A percentile compares a stretch with the other conserved stretches of the same genome.
These are phyloP conservation scores for Fusarium sp. DNA, from an alignment of 2,329 filamentous ascomycete species.

Conservation along the genomic window DNA sequence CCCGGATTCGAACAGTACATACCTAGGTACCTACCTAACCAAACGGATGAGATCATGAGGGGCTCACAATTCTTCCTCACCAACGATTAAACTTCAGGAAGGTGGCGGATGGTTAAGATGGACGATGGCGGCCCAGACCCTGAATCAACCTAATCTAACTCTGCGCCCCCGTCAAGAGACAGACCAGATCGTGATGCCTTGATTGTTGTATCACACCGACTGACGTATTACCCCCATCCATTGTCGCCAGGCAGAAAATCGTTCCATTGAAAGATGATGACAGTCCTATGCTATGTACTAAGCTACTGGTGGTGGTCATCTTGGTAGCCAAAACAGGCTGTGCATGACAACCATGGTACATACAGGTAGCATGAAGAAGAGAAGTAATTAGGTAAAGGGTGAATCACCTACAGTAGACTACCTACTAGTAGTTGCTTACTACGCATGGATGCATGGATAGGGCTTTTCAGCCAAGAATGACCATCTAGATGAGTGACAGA, in stretches of 20 bases:
- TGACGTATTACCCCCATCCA: slow-evolving; percentile 13
- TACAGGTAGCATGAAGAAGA: neutral
- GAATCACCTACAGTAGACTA: neutral
- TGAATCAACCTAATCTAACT: slow-evolving; percentile 3
- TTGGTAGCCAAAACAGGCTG: slow-evolving; percentile 9
- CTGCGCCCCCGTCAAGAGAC: neutral
- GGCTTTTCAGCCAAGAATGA: slow-evolving; percentile 5
- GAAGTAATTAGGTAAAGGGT: slow-evolving; percentile 2
- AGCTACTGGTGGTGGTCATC: neutral
- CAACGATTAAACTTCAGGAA: slow-evolving; percentile 28
- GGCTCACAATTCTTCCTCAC: neutral
- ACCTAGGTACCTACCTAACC: too few relatives aligned
- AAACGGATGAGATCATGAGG: neutral
- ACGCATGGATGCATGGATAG: neutral
- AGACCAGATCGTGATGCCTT: slow-evolving; percentile 7
- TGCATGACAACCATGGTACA: neutral
- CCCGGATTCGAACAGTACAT: slow-evolving; percentile 5
- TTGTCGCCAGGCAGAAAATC: neutral
- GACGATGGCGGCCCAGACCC: slow-evolving; percentile 22
- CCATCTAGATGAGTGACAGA: slow-evolving; percentile 5
- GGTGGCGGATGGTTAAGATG: slow-evolving; percentile 35
- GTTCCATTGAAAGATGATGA: neutral
- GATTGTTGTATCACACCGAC: slow-evolving; percentile 15
- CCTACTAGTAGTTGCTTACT: neutral
- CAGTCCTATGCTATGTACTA: neutral